Evolutionary conservation across 805 yeast species (phyloP).

Genomic region (Pichia insulana): DNA sequence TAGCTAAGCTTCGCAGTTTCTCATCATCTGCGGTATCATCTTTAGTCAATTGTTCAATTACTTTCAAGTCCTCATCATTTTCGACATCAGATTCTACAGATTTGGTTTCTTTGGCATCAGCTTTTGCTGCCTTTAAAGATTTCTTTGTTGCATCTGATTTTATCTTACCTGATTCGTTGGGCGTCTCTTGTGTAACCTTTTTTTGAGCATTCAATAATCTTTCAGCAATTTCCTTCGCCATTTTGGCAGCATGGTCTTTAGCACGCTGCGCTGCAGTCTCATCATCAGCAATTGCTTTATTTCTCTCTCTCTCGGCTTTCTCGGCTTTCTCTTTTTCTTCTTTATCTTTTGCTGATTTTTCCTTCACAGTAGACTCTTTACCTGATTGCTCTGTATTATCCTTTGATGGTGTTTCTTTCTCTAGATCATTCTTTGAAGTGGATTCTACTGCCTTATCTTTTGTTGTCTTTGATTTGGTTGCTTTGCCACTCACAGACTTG

Average conservation of each 20-base stretch:
- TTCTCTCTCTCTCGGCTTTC: conserved; percentile 1
- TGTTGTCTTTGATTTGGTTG: not conserved
- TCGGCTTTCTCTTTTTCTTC: not conserved
- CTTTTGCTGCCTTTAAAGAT: not conserved
- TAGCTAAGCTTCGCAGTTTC: conserved; percentile 1
- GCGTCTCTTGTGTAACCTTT: not conserved
- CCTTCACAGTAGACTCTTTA: conserved; percentile 1
- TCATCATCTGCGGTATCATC: conserved; percentile 8
- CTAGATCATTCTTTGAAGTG: no score
- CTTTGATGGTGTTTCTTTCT: not conserved
- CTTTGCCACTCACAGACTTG: not conserved
- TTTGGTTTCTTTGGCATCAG: not conserved
- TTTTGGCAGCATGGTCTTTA: not conserved
- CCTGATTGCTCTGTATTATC: conserved; percentile 3
- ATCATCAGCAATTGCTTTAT: not conserved
- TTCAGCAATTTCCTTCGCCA: not conserved
- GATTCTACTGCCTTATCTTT: no score
- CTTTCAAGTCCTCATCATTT: conserved; percentile 1
- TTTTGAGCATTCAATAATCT: not conserved
- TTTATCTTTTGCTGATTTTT: not conserved
- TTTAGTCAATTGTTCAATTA: conserved; percentile 4
- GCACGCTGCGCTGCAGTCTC: not conserved
- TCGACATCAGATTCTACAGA: not conserved
- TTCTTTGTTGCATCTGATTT: not conserved
- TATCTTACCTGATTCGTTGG: not conserved